Base-by-base conservation (phyloP, 352 stramenopile species). In the Hyaloperonospora arabidopsidis region DNA sequence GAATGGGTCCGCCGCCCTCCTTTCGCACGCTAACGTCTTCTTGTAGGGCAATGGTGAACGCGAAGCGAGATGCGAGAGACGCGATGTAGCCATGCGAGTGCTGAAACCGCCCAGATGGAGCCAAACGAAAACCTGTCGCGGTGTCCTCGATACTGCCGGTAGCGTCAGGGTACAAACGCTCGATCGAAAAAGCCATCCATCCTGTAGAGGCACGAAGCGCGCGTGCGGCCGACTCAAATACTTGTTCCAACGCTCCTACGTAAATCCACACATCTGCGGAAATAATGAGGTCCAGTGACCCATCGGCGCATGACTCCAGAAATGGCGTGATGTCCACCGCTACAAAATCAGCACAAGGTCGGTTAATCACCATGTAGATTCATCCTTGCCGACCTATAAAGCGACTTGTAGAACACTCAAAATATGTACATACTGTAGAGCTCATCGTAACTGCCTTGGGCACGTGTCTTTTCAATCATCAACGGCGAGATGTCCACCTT, bases 231-330 rank as follows among this genome's bases (percentile, higher is more conserved):
- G 84, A 22, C 2, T 52, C 45, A 34, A 89, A 89, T 18, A 89
- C 78, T 34, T 72, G 43, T 14, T 87, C 77, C 17, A 92, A 59
- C 5, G 64, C 74, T 10, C 81, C 81, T n/a, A 92, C 79, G 45
- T 92, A 92, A 57, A 92, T 92, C 81, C 81, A 92, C n/a, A 92
- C 81, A 49, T 92, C 81, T 15, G 79, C 81, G 0, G 81, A 84
- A 39, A 92, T 74, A 23, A 92, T 62, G 10, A 92, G 63, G 40
- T 89, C 66, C 23, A 89, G 54, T 12, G 66, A 73, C 21, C 28
- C 55, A 39, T 85, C 62, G 1, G 44, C 32, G 32, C 80, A 70
- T 15, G 64, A 59, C 8, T 60, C 32, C 8, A 91, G 54, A 55
- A 76, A 86, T 17, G 74, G 70, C 41, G 72, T 63, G 43, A 87